Evolutionary conservation across 2,329 filamentous ascomycete genomes (phyloP), one percentile per base, ranked within the genome.

Genomic region (Colletotrichum acutatum): DNA sequence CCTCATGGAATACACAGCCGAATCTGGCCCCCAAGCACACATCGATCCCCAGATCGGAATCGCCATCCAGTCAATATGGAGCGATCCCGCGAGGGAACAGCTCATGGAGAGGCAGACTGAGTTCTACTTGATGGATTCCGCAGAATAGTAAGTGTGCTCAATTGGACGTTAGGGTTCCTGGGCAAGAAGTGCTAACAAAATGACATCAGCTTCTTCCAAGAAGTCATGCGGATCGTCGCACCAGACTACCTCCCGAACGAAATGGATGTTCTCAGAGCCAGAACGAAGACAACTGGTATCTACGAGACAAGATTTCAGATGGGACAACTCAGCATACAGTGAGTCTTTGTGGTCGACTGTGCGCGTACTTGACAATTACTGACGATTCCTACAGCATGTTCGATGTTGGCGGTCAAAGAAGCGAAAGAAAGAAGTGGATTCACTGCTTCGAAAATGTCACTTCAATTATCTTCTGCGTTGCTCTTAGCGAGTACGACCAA

Each of bases 401-500:
- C 81, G 97, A 99, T 82, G 97, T 99, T 5, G 97, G 97, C 75
- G 97, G 97, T 28, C 97, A 99, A 84, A 89, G 97, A 81, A 98
- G 96, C 83, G 97, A 99, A 84, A 91, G 97, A 75, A 99, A 99
- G 88, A 99, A 99, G 86, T 99, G 97, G 97, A 99, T 99, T 81
- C 97, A 99, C 85, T 99, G 97, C 86, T 99, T 99, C 83, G 97
- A 99, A 83, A 98, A 98, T 79, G 97, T 99, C 79, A 99, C 97
- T 56, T 98, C 97, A 4, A 99, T 99, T 83, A 99, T 99, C 77
- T 99, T 99, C 84, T 99, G 97, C 80, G 97, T 99, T 74, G 97
- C 97, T 19, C 86, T 99, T 78, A 98, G 95, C 86, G 97, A 99
- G 84, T 99, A 99, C 82, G 97, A 99, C 80, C 97, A 99, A 84